A percentile compares a stretch with the other conserved stretches of the same genome.
Evolutionary conservation across 139 green algal species (phyloP).

Genomic region (Mesotaenium endlicherianum): DNA sequence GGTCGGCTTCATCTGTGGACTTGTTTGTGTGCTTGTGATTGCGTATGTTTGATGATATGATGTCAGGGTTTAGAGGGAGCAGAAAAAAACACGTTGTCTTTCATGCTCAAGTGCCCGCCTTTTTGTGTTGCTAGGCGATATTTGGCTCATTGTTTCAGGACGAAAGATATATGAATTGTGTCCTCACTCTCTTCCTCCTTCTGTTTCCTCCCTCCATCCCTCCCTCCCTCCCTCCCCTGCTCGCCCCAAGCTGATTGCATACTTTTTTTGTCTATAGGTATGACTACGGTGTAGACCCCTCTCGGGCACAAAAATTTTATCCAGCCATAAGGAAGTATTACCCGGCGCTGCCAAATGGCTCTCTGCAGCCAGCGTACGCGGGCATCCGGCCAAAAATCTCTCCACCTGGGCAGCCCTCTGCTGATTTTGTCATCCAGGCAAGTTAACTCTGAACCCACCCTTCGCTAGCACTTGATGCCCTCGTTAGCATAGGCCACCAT

Average conservation of each 20-base stretch:
- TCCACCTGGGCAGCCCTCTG: not conserved
- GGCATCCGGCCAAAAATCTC: conserved; percentile 45
- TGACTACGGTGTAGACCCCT: conserved; percentile 5
- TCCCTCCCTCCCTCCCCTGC: not conserved
- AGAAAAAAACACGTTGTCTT: too few species aligned
- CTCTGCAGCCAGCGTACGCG: conserved; percentile 54
- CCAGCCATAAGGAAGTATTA: conserved; percentile 73
- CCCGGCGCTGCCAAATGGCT: conserved; percentile 64
- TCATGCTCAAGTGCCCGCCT: too few species aligned
- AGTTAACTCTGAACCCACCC: not conserved
- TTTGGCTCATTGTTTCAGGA: too few species aligned
- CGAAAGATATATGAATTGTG: too few species aligned
- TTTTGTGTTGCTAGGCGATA: too few species aligned
- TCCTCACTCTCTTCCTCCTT: too few species aligned
- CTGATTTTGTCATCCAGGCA: conserved; percentile 69
- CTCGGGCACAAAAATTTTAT: conserved; percentile 60
- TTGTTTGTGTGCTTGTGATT: too few species aligned
- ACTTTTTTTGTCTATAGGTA: not conserved
- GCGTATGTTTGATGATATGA: too few species aligned
- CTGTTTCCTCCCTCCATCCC: not conserved
- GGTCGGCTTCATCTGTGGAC: too few species aligned
- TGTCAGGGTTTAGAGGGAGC: too few species aligned
- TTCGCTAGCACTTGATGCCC: not conserved
- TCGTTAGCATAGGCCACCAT: not conserved
- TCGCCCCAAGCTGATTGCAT: too few species aligned